These are phyloP conservation scores for Daedaleopsis nitida DNA, from an alignment of 768 basidiomycete genomes.

Conservation along the genomic window DNA sequence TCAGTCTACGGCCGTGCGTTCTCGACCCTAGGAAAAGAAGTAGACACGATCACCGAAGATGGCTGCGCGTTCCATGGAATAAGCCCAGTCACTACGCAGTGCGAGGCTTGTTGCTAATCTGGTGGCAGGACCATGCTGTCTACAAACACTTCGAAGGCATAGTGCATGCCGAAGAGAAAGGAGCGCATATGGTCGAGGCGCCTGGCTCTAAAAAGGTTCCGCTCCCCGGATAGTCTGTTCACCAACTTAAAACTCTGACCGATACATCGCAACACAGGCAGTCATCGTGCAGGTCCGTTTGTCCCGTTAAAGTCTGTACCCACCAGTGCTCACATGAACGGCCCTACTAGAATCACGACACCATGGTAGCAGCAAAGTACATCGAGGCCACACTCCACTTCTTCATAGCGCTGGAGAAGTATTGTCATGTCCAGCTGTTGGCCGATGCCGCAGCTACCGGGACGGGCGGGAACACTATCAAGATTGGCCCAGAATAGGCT, in stretches of 20 bases:
- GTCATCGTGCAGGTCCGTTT: not conserved
- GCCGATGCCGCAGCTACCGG: constrained; percentile 26
- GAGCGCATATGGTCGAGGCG: constrained; percentile 31
- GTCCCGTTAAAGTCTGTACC: no score
- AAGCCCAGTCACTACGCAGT: no score
- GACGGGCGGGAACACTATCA: constrained; percentile 15
- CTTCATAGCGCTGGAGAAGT: constrained; percentile 25
- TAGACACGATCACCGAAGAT: constrained; percentile 38
- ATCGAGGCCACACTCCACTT: constrained; percentile 19
- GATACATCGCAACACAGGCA: not conserved
- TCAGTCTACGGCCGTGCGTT: constrained; percentile 41
- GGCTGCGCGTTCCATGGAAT: constrained; percentile 36
- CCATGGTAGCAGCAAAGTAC: constrained; percentile 16
- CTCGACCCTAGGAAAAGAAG: constrained; percentile 34
- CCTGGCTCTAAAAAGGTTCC: constrained; percentile 31
- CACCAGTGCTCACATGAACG: no score
- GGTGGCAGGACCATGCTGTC: constrained; percentile 33
- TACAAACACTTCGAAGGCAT: constrained; percentile 38
- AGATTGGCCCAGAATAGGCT: constrained; percentile 27
- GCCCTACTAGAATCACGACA: constrained; percentile 20
- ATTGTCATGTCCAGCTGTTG: constrained; percentile 29
- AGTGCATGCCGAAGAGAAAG: constrained; percentile 36
- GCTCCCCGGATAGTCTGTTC: not conserved
- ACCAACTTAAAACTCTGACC: not conserved
- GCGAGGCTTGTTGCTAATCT: no score